These are phyloP conservation scores for Nepenthes mirabilis DNA, from an alignment of 148 eudicot genomes.

Conservation along the genomic window DNA sequence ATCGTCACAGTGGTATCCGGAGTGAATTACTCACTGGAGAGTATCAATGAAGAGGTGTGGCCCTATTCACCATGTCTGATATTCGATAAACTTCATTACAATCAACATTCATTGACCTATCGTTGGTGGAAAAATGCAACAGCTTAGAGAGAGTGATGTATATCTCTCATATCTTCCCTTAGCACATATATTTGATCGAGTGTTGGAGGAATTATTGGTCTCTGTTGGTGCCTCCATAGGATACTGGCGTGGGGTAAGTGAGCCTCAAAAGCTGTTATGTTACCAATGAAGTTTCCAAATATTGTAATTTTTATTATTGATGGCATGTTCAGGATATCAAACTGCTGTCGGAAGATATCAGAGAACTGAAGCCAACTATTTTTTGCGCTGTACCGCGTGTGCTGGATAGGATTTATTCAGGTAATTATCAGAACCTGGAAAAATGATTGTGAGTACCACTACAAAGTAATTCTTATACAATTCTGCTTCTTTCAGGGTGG, in stretches of 20 bases:
- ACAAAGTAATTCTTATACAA: no score
- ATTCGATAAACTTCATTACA: background rate
- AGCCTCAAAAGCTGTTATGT: background rate
- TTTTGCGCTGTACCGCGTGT: slow-evolving; percentile 96
- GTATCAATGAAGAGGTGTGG: slow-evolving; percentile 69
- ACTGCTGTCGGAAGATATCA: slow-evolving; percentile 64
- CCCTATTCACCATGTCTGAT: background rate
- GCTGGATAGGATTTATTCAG: slow-evolving; percentile 80
- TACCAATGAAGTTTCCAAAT: background rate
- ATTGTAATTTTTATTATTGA: background rate
- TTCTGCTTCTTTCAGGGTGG: no score
- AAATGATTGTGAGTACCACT: no score
- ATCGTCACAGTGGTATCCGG: slow-evolving; percentile 79
- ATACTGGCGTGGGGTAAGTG: slow-evolving; percentile 92
- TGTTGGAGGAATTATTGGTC: slow-evolving; percentile 73
- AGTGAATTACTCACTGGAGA: slow-evolving; percentile 51
- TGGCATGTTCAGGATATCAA: slow-evolving; percentile 62
- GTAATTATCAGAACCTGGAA: slow-evolving; percentile 14
- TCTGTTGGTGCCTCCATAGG: slow-evolving; percentile 83
- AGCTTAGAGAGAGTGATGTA: slow-evolving; percentile 58
- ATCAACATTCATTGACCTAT: background rate
- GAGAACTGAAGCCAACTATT: slow-evolving; percentile 66
- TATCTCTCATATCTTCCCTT: slow-evolving; percentile 88
- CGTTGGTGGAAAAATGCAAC: slow-evolving; percentile 8
- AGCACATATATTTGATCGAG: slow-evolving; percentile 95